These are phyloP conservation scores for Plasmodium vinckei DNA, from an alignment of 169 alveolate genomes.

Conservation along the genomic window DNA sequence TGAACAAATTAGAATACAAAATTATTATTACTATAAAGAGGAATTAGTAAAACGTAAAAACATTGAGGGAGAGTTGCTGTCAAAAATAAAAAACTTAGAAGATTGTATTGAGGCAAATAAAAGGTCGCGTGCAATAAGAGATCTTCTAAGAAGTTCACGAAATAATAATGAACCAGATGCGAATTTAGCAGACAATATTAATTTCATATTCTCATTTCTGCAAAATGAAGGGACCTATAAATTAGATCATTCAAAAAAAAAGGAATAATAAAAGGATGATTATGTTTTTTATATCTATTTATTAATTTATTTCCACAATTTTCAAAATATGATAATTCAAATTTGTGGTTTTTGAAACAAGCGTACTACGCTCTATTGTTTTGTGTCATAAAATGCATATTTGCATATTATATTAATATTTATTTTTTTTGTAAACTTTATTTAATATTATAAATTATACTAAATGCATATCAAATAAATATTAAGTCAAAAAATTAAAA, in stretches of 20 bases:
- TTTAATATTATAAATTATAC: background rate
- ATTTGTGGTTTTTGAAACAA: no score
- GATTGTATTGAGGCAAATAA: slow-evolving; percentile 68
- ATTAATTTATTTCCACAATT: no score
- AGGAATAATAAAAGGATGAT: background rate
- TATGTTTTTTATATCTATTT: no score
- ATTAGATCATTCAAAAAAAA: slow-evolving; percentile 55
- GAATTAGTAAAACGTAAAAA: slow-evolving; percentile 66
- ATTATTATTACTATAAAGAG: slow-evolving; percentile 67
- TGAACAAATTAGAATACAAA: slow-evolving; percentile 44
- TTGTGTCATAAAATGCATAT: no score
- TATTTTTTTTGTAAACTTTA: slow-evolving; percentile 1
- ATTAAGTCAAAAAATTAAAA: background rate
- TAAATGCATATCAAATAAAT: no score
- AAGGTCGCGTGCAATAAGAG: slow-evolving; percentile 24
- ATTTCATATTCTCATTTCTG: slow-evolving; percentile 42
- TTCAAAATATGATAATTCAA: no score
- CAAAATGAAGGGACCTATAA: slow-evolving; percentile 64
- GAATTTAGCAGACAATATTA: slow-evolving; percentile 28
- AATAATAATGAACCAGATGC: slow-evolving; percentile 5
- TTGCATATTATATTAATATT: background rate
- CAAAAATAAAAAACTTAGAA: slow-evolving; percentile 34
- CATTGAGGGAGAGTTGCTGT: slow-evolving; percentile 43
- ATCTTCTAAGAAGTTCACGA: slow-evolving; percentile 13
- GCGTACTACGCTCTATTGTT: no score